Conservation (phyloP, 371 early-diverging fungal species). For the Rhizopus microsporus region DNA sequence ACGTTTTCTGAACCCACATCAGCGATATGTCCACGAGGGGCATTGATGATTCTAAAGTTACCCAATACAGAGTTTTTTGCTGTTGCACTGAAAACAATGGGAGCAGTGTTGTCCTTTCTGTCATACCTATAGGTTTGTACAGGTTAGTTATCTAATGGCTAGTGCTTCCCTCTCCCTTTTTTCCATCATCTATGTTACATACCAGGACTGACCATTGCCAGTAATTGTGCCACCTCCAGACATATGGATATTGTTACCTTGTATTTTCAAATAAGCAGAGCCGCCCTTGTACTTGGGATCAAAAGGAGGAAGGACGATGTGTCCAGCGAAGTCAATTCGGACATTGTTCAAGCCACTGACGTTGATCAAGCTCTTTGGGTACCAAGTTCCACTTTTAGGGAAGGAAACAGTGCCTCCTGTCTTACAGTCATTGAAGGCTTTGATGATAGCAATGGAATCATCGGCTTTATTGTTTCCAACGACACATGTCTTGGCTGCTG, state of each 20-base stretch:
- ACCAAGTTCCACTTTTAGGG: slow-evolving; percentile 24
- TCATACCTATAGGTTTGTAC: slow-evolving; percentile 17
- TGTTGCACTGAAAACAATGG: slow-evolving; percentile 32
- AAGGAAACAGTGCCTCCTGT: slow-evolving; percentile 38
- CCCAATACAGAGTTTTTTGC: slow-evolving; percentile 32
- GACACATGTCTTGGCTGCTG: slow-evolving; percentile 28
- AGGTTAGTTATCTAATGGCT: slow-evolving; percentile 1
- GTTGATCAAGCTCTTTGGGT: slow-evolving; percentile 23
- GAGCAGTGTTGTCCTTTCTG: slow-evolving; percentile 28
- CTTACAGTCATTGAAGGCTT: slow-evolving; percentile 34
- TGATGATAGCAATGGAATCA: slow-evolving; percentile 27
- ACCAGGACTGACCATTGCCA: slow-evolving; percentile 42
- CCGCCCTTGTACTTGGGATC: slow-evolving; percentile 25
- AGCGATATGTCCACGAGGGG: slow-evolving; percentile 37
- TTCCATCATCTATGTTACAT: background rate
- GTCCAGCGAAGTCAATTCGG: slow-evolving; percentile 34
- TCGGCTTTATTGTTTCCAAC: slow-evolving; percentile 21
- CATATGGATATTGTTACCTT: slow-evolving; percentile 29
- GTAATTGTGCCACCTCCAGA: slow-evolving; percentile 23
- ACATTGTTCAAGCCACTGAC: slow-evolving; percentile 25
- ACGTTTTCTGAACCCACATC: slow-evolving; percentile 27
- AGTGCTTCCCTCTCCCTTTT: no score
- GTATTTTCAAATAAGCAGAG: slow-evolving; percentile 29
- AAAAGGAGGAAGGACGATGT: slow-evolving; percentile 27
- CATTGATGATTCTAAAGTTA: slow-evolving; percentile 28